Conservation (phyloP, 169 alveolate genomes). For the Babesia ovata region DNA sequence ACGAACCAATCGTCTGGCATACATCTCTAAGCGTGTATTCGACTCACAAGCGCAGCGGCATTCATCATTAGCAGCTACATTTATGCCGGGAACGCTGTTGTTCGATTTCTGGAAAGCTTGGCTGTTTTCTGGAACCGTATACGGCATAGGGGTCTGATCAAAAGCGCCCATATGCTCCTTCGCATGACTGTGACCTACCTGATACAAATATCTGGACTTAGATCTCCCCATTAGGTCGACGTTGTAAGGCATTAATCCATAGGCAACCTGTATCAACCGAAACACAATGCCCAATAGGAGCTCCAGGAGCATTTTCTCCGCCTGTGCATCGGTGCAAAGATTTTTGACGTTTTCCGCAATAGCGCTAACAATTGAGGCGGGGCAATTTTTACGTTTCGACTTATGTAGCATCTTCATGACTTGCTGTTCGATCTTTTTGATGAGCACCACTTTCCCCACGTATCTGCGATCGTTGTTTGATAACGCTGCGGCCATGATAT, state of each 20-base stretch:
- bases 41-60: background rate
- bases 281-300: conserved; percentile 17
- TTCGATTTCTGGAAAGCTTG: background rate
- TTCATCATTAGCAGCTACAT: background rate
- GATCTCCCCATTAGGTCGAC: background rate
- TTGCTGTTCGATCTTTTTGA: conserved; percentile 9
- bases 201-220: background rate
- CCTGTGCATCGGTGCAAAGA: background rate
- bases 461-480: background rate
- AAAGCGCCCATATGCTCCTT: background rate
- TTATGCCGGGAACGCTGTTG: background rate
- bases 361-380: background rate
- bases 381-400: background rate
- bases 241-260: background rate
- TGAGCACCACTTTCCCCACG: conserved; percentile 26
- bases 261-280: conserved; percentile 5
- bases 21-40: background rate
- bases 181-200: background rate
- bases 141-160: background rate
- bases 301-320: conserved; percentile 8
- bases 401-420: background rate
- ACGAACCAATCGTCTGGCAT: background rate
- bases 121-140: background rate
- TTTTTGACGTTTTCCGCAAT: background rate
- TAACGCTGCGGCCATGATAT: conserved; percentile 40